phyloP scores from a whole-genome alignment of 345 rosid species.

The Eucalyptus tenuipes region DNA sequence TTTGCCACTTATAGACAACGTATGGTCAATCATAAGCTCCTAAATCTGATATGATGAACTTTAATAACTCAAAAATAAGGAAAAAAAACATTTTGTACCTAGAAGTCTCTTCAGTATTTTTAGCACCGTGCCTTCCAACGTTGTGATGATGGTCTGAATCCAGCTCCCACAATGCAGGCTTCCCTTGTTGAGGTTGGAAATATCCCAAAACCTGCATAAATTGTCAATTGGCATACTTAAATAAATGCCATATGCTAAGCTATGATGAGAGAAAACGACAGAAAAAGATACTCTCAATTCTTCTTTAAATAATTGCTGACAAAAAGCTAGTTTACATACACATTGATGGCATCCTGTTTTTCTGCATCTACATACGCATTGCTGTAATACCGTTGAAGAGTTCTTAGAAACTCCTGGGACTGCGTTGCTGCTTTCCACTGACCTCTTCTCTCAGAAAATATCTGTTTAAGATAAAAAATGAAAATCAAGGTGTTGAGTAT shows the following conservation, averaged over 20 bases:
- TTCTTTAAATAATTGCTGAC: background rate
- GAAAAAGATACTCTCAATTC: background rate
- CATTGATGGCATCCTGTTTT: constrained; percentile 94
- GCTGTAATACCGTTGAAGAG: constrained; percentile 90
- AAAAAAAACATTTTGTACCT: constrained; percentile 25
- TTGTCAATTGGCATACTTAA: background rate
- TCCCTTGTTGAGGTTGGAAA: constrained; percentile 90
- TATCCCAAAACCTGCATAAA: constrained; percentile 80
- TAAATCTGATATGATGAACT: background rate
- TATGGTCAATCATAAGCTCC: background rate
- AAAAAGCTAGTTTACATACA: constrained; percentile 33
- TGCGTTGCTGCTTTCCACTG: constrained; percentile 98
- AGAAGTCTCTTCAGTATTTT: constrained; percentile 17
- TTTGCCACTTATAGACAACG: background rate
- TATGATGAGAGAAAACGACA: background rate
- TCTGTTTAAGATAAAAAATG: constrained; percentile 27
- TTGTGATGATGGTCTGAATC: constrained; percentile 78
- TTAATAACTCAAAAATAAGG: background rate
- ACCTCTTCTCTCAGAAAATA: constrained; percentile 92
- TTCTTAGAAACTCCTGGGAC: constrained; percentile 87
- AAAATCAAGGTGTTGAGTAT: background rate
- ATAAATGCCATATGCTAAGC: background rate
- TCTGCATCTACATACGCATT: constrained; percentile 91
- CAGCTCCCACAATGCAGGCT: constrained; percentile 90
- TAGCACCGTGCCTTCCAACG: constrained; percentile 34